Evolutionary conservation across 345 rosid genomes (phyloP), one percentile per base, ranked within the genome.

Genomic region (Geranium brycei): DNA sequence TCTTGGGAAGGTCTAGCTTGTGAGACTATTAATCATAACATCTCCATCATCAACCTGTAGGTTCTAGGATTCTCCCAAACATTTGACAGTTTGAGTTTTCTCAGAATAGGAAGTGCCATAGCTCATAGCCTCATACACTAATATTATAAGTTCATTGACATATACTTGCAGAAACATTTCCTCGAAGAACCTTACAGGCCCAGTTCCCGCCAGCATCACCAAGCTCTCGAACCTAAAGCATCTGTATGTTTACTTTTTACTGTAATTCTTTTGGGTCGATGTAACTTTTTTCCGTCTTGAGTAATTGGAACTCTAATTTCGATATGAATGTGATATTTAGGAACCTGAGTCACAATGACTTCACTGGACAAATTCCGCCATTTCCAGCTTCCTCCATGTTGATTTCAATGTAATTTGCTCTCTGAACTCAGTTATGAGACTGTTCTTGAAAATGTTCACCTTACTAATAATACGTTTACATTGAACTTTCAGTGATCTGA

Each of bases 1-100:
- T 55, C 69, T 4, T 82, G 91, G 91, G 38, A 70, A 62, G 88
- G 84, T 59, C 68, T 86, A 69, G 57, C n/a, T 53, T 86, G 91
- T 72, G 64, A 63, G 35, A 2, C 47, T 58, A 51, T 38, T 53
- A 66, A 68, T 63, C 80, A 78, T 18, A 70, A 70, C 70, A 28
- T 62, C 31, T 61, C 60, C 58, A 75, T 86, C 74, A 77, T 76
- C 31, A 68, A 58, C 64, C 66, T 83, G 91, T 86, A 76, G 69
- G 88, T 79, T 64, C 35, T 32, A 58, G 32, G 2, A 14, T 8
- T 71, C 12, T 60, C 56, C 58, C 15, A 2, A 23, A 60, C 10
- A 15, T 61, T 56, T 56, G 11, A 31, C 57, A 35, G 15, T 56
- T 67, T 41, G 11, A 23, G 31, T 17, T 57, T 28, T n/a, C 32